Evolutionary conservation across 441 rosid genomes (phyloP).

Genomic region (Corymbia citriodora): DNA sequence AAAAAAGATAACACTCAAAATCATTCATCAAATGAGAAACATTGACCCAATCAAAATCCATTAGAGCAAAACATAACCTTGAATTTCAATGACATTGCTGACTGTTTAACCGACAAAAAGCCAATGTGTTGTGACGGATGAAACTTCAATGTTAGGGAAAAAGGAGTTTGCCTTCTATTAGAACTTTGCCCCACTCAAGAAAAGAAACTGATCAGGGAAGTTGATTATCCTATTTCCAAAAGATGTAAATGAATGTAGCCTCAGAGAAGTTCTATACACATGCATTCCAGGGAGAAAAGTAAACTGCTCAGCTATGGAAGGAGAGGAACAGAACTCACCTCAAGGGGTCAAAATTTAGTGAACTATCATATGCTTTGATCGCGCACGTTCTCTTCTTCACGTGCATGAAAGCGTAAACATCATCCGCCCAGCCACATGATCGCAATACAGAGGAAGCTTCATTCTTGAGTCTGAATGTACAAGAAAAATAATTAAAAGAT

Average conservation of each 20-base stretch:
- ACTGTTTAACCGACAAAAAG: not conserved
- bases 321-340: constrained; percentile 42
- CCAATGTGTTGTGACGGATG: not conserved
- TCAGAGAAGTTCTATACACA: not conserved
- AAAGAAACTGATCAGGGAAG: not conserved
- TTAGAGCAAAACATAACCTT: not conserved
- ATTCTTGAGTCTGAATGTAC: constrained; percentile 47
- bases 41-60: not conserved
- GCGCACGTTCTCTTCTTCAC: constrained; percentile 46
- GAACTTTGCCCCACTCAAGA: not conserved
- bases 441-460: constrained; percentile 49
- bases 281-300: not conserved
- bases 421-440: constrained; percentile 64
- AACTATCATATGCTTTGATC: constrained; percentile 26
- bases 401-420: constrained; percentile 54
- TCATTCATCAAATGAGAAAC: not conserved
- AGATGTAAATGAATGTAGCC: not conserved
- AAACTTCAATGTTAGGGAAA: not conserved
- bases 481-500: not conserved
- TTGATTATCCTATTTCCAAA: not conserved
- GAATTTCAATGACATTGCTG: not conserved
- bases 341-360: constrained; percentile 21
- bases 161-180: not conserved
- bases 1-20: not conserved
- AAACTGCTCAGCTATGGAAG: not conserved